Evolutionary conservation across 129 eudicot genomes (phyloP).

Genomic region (Flaveria trinervia): DNA sequence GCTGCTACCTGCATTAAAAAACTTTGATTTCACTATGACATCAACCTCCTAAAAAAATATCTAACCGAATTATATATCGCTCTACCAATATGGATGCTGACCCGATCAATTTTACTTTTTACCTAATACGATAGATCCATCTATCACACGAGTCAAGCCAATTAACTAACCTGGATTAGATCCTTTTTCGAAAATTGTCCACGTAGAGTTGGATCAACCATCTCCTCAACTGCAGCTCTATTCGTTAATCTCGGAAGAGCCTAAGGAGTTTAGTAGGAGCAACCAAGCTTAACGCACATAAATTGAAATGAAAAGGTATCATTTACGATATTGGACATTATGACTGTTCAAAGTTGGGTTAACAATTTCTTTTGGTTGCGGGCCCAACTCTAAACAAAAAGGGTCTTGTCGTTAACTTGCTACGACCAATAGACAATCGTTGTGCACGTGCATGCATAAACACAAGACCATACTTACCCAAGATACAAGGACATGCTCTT

Average conservation of each 20-base stretch:
- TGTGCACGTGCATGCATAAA: neutral
- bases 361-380: neutral
- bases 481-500: slow-evolving; percentile 92
- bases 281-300: neutral
- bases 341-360: neutral
- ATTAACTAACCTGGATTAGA: slow-evolving; percentile 69
- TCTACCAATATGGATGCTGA: neutral
- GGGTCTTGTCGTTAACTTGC: neutral
- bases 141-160: neutral
- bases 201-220: slow-evolving; percentile 74
- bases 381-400: neutral
- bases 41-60: neutral
- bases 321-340: neutral
- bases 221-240: slow-evolving; percentile 70
- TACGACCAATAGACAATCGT: neutral
- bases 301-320: neutral
- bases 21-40: neutral
- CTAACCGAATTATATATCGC: neutral
- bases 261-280: slow-evolving; percentile 36
- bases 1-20: slow-evolving; percentile 66
- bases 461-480: slow-evolving; percentile 57
- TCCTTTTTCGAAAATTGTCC: slow-evolving; percentile 73
- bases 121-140: neutral
- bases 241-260: slow-evolving; percentile 92
- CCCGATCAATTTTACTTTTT: neutral